A percentile compares a stretch with the other conserved stretches of the same genome.
Conservation (phyloP, 2,329 filamentous ascomycete species). For the Fusarium musae region DNA sequence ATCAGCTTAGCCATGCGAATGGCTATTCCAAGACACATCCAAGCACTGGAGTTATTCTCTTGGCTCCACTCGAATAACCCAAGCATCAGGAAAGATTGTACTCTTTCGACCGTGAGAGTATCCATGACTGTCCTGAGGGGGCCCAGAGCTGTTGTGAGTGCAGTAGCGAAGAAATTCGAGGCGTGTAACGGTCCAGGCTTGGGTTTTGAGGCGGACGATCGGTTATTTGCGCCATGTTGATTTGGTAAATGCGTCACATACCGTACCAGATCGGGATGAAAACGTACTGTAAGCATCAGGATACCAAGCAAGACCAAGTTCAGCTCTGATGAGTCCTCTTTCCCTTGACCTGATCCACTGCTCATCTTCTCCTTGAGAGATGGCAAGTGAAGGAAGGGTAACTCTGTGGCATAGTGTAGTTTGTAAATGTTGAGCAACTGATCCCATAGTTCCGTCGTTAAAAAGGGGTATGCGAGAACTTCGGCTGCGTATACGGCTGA, state of each 20-base stretch:
- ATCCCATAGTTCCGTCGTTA: slow-evolving; percentile 74
- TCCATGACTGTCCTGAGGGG: slow-evolving; percentile 1
- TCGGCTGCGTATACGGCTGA: slow-evolving; percentile 60
- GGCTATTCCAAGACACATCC: slow-evolving; percentile 8
- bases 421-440: slow-evolving; percentile 77
- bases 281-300: slow-evolving; percentile 17
- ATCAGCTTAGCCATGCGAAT: slow-evolving; percentile 12
- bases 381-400: slow-evolving; percentile 74
- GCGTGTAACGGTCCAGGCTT: background rate
- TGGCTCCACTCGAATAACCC: slow-evolving; percentile 12
- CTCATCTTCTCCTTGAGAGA: slow-evolving; percentile 8
- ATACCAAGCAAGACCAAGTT: slow-evolving; percentile 17
- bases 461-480: slow-evolving; percentile 68
- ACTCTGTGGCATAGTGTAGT: slow-evolving; percentile 76
- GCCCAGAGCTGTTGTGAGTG: slow-evolving; percentile 6
- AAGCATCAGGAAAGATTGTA: slow-evolving; percentile 16
- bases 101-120: background rate
- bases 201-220: background rate
- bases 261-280: slow-evolving; percentile 6
- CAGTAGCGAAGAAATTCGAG: slow-evolving; percentile 2
- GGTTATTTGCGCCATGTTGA: background rate
- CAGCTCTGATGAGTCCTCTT: background rate
- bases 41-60: background rate
- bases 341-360: background rate
- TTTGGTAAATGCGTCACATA: slow-evolving; percentile 7